Base-by-base conservation (phyloP, 257 asterid genomes). In the Striga asiatica region DNA sequence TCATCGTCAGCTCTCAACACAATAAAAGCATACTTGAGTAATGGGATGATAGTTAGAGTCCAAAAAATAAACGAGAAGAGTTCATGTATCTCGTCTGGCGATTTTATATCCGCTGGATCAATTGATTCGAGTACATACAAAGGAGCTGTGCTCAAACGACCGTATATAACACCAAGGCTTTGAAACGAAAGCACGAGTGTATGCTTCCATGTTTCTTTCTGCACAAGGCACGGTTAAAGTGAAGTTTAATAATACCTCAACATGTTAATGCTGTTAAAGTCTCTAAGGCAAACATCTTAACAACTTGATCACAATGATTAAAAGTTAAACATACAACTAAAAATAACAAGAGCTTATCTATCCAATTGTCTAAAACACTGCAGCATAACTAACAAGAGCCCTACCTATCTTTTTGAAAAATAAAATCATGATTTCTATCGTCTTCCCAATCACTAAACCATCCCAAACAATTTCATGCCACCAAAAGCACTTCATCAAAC, bases 61-160 rank as follows among this genome's bases (percentile, higher is more conserved):
- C 96, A 91, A 72, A 91, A 87, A 24, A 84, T 66, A 61, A 91
- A 91, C 7, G 96, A 87, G 71, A 87, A 80, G 27, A 87, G 92
- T 66, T 87, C 88, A 46, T 66, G 78, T 50, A 84, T 77, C 70
- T 91, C 93, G 43, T 64, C 46, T 5, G 68, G 68, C 6, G 98
- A 81, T 62, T 65, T 45, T 50, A 87, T 58, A 27, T 87, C 81
- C 20, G 8, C 23, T 1, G 76, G 73, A 19, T 67, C 67, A 42
- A 91, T 75, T 50, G 95, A 91, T 67, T 85, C 96, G 47, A 91
- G 72, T 28, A 76, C 95, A 23, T 91, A 91, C 48, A 91, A 54
- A 3, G 98, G 98, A 59, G 98, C 87, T 6, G 93, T 91, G 72
- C 94, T 75, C 75, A 91, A 70, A 31, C 94, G 88, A 50, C 98